Conservation (phyloP, 192 early-diverging fungal species). For the Pilobolus umbonatus region DNA sequence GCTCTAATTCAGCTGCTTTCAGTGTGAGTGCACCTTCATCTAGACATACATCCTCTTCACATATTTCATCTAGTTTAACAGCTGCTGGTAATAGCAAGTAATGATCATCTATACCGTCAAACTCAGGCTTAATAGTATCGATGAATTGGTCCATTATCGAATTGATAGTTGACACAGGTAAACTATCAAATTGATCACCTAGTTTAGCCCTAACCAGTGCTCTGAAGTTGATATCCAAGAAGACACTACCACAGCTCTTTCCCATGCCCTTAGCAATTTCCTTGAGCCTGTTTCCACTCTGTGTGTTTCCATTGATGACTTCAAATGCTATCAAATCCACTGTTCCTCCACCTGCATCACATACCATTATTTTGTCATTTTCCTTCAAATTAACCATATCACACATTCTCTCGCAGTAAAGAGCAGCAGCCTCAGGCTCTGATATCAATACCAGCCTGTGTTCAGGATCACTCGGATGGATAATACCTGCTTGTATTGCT, state of each 20-base stretch:
- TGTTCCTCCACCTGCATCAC: conserved; percentile 50
- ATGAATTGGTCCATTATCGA: conserved; percentile 39
- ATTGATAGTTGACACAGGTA: background rate
- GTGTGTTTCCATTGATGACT: conserved; percentile 20
- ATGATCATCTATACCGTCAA: conserved; percentile 44
- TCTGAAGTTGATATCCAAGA: conserved; percentile 41
- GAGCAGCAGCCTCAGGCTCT: conserved; percentile 43
- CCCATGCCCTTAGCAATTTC: conserved; percentile 45
- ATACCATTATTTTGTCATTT: conserved; percentile 44
- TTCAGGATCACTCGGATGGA: conserved; percentile 30
- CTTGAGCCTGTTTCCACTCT: conserved; percentile 26
- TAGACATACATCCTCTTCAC: conserved; percentile 29
- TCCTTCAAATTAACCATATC: conserved; percentile 35
- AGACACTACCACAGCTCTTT: conserved; percentile 43
- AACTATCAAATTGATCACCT: conserved; percentile 21
- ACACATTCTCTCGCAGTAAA: conserved; percentile 44
- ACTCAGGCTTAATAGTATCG: conserved; percentile 42
- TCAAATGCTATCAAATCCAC: conserved; percentile 52
- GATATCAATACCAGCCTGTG: conserved; percentile 40
- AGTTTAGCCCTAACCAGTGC: conserved; percentile 35
- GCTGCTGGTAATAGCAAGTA: conserved; percentile 40
- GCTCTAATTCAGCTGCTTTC: conserved; percentile 32
- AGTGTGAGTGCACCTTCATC: conserved; percentile 40
- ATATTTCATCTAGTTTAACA: conserved; percentile 28
- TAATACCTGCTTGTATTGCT: conserved; percentile 34